Base-by-base conservation (phyloP, 495 filamentous ascomycete species). In the Penicillium waksmanii region DNA sequence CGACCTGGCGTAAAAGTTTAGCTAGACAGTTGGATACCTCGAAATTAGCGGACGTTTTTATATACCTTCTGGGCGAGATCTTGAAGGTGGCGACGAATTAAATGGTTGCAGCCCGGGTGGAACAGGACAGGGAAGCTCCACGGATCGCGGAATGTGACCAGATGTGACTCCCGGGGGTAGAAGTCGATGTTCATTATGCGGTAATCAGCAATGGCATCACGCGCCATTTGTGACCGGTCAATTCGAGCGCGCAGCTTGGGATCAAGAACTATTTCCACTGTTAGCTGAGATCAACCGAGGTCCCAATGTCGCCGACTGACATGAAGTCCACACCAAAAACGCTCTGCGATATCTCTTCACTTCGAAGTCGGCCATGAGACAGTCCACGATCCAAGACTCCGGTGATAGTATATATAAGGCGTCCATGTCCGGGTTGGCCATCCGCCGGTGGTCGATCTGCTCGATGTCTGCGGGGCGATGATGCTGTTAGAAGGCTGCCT, bases 51-150 rank as follows among this genome's bases (percentile, higher is more conserved):
- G 3, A 23, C 2, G 23, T 23, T 23, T 23, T 2, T 23, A 23
- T 23, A 19, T 77, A 96, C 92, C 85, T 96, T 97, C 68, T 92
- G 89, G 17, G 96, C 91, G 18, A 98, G 74, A 25, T 85, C 82
- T 67, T 89, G 83, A 77, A 98, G 83, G 66, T 98, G 94, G 42
- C 81, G 79, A 40, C 85, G 82, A 36, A 98, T 87, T 47, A 97
- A 80, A 60, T 88, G 80, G 67, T 93, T 94, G 73, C 96, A 98
- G 50, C 81, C 84, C 11, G 95, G 94, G 70, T 98, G 93, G 77
- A 89, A 98, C 52, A 98, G 75, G 11, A 94, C 83, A 3, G 92
- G 93, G 68, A 98, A 98, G 74, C 93, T 97, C 82, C 87, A 96
- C 1, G 96, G 94, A 71, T 98, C 95, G 56, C 89, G 82, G 61